Base-by-base conservation (phyloP, 768 basidiomycete genomes). In the Strobilomyces dryophilus region DNA sequence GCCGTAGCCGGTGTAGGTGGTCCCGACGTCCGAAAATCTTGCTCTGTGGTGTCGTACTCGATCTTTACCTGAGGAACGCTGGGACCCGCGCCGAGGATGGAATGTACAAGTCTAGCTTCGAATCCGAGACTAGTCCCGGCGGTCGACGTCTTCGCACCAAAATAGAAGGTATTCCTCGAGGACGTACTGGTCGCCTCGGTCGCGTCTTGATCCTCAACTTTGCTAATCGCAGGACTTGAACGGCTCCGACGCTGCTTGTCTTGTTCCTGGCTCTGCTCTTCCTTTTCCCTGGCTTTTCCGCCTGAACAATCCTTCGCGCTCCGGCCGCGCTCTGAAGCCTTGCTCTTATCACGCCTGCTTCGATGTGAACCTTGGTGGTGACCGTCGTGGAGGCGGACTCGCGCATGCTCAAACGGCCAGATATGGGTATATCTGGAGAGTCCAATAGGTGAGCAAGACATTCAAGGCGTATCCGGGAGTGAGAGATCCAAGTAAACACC, bases 331-430 rank as follows among this genome's bases (percentile, higher is more conserved):
- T 63, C 64, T 5, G 43, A 47, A 17, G 44, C 44, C 57, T 48
- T 69, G 15, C 51, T 43, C 45, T 56, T 66, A 26, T 55, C 55
- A 21, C 64, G 60, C 50, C 54, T 70, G 29, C 62, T 57, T 2
- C 26, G 47, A 48, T 69, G 65, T 17, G 65, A 71, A 21, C 67
- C 69, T 42, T 58, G 67, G 61, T 55, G 66, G 63, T 54, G 78
- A 74, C 48, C 55, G 41, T 69, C 69, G 21, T 69, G 69, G 9
- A 98, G 74, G 44, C 86, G 79, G 5, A 98, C 94, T 36, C 95
- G 85, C 20, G 95, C 88, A 63, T 95, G 92, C 65, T 95, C 94
- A 58, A 94, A 98, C 0, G 95, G 95, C 92, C 94, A 98, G 52
- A 98, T 97, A 66, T 98, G 89, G 54, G 88, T 86, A 73, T 97